Evolutionary conservation across 441 rosid species (phyloP), one percentile per base, ranked within the genome.

Genomic region (Hura crepitans): DNA sequence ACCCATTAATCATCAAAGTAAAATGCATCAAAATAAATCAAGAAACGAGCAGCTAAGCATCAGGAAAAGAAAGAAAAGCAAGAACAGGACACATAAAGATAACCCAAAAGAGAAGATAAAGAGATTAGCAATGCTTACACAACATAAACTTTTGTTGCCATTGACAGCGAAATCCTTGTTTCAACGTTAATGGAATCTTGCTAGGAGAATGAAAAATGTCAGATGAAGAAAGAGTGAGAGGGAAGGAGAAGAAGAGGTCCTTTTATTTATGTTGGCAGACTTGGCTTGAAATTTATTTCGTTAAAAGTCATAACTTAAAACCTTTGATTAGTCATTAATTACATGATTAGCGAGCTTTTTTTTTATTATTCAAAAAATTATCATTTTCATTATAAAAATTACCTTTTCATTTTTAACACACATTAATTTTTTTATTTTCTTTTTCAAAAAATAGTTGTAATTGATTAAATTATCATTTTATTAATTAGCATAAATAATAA

Each of bases 131-230:
- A 69, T 57, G 69, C 89, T 79, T 76, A 87, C 95, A 87, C 84
- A 60, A 89, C 74, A 67, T 84, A 85, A 68, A 89, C 70, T 80
- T 85, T 87, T 51, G 82, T 28, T 27, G 85, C 92, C 95, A 87
- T 89, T 72, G 82, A 51, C 17, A 6, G 75, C 55, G 20, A 45
- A 28, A 22, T 39, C 6, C 23, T 42, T 57, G 22, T 20, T 11
- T 6, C 6, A 30, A 13, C 33, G 25, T 25, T 30, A 28, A 28
- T 30, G 30, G 13, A 43, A 18, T 25, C 63, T 45, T 5, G 62
- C 53, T 11, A 39, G 49, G 39, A 22, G 35, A 39, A 56, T 37
- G 55, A n/a, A 11, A 59, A 35, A 73, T 37, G 18, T 60, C 5
- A 3, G 59, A 13, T 60, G 39, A 73, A 62, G 58, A 37, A 9